A percentile compares a stretch with the other conserved stretches of the same genome.
Conservation (phyloP, 495 filamentous ascomycete genomes). For the Podospora bellae-mahoneyi region DNA sequence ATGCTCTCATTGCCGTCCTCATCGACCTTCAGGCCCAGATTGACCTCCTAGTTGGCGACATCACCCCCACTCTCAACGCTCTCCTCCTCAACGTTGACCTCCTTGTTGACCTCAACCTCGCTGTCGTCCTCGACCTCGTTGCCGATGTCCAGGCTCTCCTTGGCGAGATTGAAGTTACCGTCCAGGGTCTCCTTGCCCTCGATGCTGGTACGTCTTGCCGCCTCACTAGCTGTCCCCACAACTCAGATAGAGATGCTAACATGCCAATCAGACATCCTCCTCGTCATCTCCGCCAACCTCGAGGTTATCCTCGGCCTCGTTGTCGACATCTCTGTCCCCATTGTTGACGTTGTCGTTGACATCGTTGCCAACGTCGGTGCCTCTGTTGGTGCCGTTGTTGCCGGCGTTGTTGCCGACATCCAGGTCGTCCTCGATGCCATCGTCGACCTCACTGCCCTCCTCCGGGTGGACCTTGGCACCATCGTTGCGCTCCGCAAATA, state of each 20-base stretch:
- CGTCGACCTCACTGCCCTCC: constrained; percentile 2
- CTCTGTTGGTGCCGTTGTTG: constrained; percentile 14
- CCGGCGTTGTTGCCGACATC: background rate
- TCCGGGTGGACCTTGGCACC: background rate
- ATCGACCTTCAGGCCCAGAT: constrained; percentile 16
- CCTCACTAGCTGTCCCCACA: background rate
- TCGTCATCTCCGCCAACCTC: constrained; percentile 9
- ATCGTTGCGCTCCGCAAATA: background rate
- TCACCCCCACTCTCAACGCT: constrained; percentile 6
- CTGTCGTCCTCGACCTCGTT: constrained; percentile 15
- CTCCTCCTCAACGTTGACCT: constrained; percentile 11
- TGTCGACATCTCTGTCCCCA: background rate
- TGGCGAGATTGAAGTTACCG: constrained; percentile 8
- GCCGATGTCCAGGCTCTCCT: constrained; percentile 14
- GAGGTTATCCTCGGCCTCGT: constrained; percentile 9
- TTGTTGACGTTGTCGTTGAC: constrained; percentile 5
- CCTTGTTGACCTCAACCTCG: constrained; percentile 12
- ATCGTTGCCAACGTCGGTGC: constrained; percentile 35
- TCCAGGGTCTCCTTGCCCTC: constrained; percentile 10
- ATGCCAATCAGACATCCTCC: constrained; percentile 9
- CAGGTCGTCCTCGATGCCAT: constrained; percentile 4
- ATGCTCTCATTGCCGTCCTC: constrained; percentile 15
- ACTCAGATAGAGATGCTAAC: background rate
- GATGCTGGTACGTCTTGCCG: background rate
- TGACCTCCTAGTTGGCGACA: constrained; percentile 9